phyloP scores from a whole-genome alignment of 768 basidiomycete genomes.

The Hortiboletus campestris region DNA sequence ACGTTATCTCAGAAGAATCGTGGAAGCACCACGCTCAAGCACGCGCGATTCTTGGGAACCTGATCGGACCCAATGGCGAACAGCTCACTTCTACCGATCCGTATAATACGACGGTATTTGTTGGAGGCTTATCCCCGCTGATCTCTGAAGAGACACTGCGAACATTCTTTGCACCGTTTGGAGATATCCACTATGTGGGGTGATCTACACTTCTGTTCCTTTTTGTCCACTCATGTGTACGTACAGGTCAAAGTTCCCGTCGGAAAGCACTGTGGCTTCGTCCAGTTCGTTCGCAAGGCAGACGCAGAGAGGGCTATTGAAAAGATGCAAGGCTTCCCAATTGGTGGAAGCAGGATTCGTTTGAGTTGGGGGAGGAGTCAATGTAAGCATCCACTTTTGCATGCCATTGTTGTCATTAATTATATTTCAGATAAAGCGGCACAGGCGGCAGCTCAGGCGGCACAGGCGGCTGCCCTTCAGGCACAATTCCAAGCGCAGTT shows the following conservation, averaged over 20 bases:
- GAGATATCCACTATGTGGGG: constrained; percentile 87
- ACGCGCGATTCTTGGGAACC: constrained; percentile 75
- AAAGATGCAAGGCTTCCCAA: constrained; percentile 95
- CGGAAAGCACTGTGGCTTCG: constrained; percentile 94
- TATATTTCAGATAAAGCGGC: constrained; percentile 73
- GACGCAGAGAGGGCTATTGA: constrained; percentile 93
- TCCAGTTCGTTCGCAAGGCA: constrained; percentile 88
- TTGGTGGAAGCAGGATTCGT: constrained; percentile 88
- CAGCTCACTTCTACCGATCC: constrained; percentile 87
- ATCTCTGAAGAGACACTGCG: constrained; percentile 90
- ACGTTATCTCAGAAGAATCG: constrained; percentile 67
- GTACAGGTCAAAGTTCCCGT: constrained; percentile 91
- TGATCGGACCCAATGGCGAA: constrained; percentile 85
- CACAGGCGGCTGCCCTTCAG: constrained; percentile 72
- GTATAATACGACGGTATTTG: constrained; percentile 96
- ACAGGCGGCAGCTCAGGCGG: constrained; percentile 82
- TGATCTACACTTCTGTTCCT: not conserved
- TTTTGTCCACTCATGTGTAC: constrained; percentile 1
- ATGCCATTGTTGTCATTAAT: constrained; percentile 2
- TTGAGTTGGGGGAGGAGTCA: constrained; percentile 94
- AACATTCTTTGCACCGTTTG: constrained; percentile 90
- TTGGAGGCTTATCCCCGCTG: constrained; percentile 83
- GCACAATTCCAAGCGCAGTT: constrained; percentile 39
- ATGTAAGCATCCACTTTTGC: constrained; percentile 44
- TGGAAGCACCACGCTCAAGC: constrained; percentile 86